These are phyloP conservation scores for Thalassiosira allenii DNA, from an alignment of 352 stramenopile genomes.

Conservation along the genomic window DNA sequence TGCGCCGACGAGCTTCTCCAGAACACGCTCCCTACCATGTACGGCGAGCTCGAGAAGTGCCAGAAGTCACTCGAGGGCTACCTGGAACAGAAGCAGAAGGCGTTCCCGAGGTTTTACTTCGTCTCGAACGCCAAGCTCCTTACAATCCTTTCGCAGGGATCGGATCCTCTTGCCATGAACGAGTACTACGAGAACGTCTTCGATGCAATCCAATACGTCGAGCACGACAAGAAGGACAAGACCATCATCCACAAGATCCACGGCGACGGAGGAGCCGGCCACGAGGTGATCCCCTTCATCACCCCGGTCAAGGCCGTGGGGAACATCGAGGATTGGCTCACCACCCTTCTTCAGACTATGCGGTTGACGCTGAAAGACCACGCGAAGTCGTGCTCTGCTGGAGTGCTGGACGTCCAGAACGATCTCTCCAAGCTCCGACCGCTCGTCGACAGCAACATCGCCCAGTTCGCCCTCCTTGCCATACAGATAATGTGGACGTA, in stretches of 20 bases:
- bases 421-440: slow-evolving; percentile 90
- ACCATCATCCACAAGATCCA: slow-evolving; percentile 93
- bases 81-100: slow-evolving; percentile 98
- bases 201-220: slow-evolving; percentile 97
- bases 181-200: slow-evolving; percentile 99
- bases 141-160: slow-evolving; percentile 97
- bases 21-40: slow-evolving; percentile 96
- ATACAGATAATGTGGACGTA: slow-evolving; percentile 98
- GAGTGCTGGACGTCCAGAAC: slow-evolving; percentile 92
- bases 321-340: slow-evolving; percentile 99
- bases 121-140: slow-evolving; percentile 97
- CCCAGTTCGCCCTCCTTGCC: slow-evolving; percentile 94
- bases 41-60: slow-evolving; percentile 97
- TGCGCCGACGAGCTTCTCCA: slow-evolving; percentile 97
- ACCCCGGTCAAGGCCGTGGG: slow-evolving; percentile 94
- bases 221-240: slow-evolving; percentile 98
- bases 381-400: slow-evolving; percentile 91
- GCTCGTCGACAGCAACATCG: slow-evolving; percentile 95
- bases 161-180: slow-evolving; percentile 98
- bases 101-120: slow-evolving; percentile 99
- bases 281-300: slow-evolving; percentile 94
- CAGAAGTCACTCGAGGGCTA: slow-evolving; percentile 98
- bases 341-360: slow-evolving; percentile 94
- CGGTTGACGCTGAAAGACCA: slow-evolving; percentile 96
- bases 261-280: slow-evolving; percentile 82